Conservation (phyloP, 163 green algal species). For the Scenedesmus sp. region DNA sequence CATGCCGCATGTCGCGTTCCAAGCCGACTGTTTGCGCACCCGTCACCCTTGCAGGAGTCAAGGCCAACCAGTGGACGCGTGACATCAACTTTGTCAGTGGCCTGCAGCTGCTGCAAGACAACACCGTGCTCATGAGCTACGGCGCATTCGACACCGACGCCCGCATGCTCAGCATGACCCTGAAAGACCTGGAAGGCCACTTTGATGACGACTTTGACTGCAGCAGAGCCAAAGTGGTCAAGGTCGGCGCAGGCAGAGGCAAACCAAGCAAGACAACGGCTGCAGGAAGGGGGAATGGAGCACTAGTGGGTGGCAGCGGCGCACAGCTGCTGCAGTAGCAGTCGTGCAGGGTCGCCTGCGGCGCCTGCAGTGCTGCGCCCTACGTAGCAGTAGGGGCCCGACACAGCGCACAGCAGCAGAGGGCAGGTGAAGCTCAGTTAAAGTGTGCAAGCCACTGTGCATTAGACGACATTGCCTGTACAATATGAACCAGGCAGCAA, state of each 20-base stretch:
- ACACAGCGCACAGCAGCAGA: no score
- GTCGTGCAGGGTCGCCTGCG: no score
- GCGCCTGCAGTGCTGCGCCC: no score
- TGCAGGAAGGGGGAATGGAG: background rate
- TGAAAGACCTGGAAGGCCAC: slow-evolving; percentile 56
- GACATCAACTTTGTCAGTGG: slow-evolving; percentile 60
- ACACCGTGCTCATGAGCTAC: slow-evolving; percentile 58
- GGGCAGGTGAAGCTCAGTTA: no score
- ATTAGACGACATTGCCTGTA: no score
- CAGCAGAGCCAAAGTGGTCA: slow-evolving; percentile 1
- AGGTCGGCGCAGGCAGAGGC: background rate
- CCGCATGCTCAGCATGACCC: slow-evolving; percentile 42
- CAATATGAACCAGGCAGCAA: no score
- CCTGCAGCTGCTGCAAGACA: slow-evolving; percentile 29
- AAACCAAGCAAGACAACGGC: background rate
- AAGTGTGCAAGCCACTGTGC: no score
- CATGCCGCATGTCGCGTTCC: no score
- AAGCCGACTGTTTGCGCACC: no score
- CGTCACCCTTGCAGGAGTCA: background rate
- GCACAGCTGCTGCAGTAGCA: background rate
- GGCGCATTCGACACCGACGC: slow-evolving; percentile 56
- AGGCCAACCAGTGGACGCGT: background rate
- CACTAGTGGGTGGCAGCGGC: background rate
- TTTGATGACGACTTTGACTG: slow-evolving; percentile 53
- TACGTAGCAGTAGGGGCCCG: no score